Evolutionary conservation across 1,284 basidiomycete species (phyloP), one percentile per base, ranked within the genome.

Genomic region (Ceraceosorus bombacis): DNA sequence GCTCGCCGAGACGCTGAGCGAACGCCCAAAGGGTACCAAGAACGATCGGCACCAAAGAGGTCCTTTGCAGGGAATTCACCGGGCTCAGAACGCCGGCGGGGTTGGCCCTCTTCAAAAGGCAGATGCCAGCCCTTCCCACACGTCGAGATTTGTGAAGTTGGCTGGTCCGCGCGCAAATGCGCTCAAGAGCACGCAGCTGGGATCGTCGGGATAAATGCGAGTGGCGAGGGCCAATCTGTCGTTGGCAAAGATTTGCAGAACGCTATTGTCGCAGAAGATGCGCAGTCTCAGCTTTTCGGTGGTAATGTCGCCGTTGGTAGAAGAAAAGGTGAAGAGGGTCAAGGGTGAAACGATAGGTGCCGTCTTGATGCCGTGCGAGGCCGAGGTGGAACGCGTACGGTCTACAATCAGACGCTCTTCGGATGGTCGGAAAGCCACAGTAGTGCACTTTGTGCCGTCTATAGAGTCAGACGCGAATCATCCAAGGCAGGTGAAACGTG

Each of bases 171-270:
- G 17, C 51, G 62, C 40, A 8, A 68, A 60, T 9, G 68, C 39
- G 1, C 66, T 63, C n/a, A 68, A 41, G 8, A 57, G 53, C 6
- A 6, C 13, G 36, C 36, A 52, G 7, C 64, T 63, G 17, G 52
- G 9, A 0, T 59, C 48, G 43, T 71, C 67, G 6, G 67, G 63
- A 41, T 71, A 71, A 52, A 71, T 60, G 8, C 70, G 62, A 4
- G 68, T 68, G 17, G 64, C 66, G 10, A 70, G 56, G 0, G 61
- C 68, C 0, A 66, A 41, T 8, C 66, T 57, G 53, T 68, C 70
- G 49, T 71, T 62, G 37, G 66, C 66, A 52, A 68, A 71, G 46
- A 71, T 58, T 51, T 71, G 68, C 36, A 71, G 59, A n/a, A 71
- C 70, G 9, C 62, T 65, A 54, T 70, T 70, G 60, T 71, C 70